Conservation (phyloP, 306 rosid species). For the Malus fusca region DNA sequence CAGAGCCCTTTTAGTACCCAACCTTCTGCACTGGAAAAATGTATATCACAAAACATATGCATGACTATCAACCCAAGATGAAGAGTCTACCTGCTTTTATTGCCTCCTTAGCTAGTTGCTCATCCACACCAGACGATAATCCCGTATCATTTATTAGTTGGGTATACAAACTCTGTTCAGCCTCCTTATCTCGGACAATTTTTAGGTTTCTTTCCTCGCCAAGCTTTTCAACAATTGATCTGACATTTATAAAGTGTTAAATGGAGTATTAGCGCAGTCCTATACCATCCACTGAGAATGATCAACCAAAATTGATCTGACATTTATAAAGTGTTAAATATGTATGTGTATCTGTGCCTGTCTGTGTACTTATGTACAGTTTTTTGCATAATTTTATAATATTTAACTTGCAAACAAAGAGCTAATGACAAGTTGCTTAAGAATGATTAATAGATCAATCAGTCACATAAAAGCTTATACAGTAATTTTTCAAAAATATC, state of each 20-base stretch:
- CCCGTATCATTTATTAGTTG: constrained; percentile 41
- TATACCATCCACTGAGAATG: background rate
- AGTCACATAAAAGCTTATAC: too few relatives aligned
- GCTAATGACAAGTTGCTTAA: too few relatives aligned
- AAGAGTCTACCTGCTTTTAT: constrained; percentile 56
- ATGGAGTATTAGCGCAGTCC: constrained; percentile 23
- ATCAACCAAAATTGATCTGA: too few relatives aligned
- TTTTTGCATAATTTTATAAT: too few relatives aligned
- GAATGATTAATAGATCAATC: too few relatives aligned
- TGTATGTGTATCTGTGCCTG: background rate
- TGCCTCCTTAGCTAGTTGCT: constrained; percentile 73
- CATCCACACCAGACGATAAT: constrained; percentile 55
- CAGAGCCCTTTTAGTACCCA: constrained; percentile 21
- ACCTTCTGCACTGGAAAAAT: constrained; percentile 15
- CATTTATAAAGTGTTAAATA: too few relatives aligned
- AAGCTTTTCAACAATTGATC: constrained; percentile 66
- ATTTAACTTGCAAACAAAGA: background rate
- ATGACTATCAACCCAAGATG: constrained; percentile 13
- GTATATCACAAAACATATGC: constrained; percentile 11
- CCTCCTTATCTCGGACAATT: constrained; percentile 64
- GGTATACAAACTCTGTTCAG: constrained; percentile 64
- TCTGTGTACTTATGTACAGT: background rate
- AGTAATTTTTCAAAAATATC: too few relatives aligned
- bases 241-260: constrained; percentile 22
- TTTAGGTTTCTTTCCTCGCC: constrained; percentile 65